Percentiles rank a stretch among this genome's conserved stretches.
phyloP scores from a whole-genome alignment of 2,329 filamentous ascomycete species.

The Dichotomopilus funicola region DNA sequence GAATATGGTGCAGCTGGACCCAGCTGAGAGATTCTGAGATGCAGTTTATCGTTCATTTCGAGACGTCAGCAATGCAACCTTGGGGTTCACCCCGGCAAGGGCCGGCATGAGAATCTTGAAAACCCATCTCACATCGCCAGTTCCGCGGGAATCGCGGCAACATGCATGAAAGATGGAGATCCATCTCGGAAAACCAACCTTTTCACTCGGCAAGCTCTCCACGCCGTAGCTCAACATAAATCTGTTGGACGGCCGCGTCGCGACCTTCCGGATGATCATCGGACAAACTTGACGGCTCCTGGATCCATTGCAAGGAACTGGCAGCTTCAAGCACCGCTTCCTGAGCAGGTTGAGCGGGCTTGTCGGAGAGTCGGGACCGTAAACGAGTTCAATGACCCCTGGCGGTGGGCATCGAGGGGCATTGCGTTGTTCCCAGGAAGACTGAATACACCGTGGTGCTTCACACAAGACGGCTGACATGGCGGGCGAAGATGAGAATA shows the following conservation, averaged over 20 bases:
- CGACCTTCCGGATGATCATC: conserved; percentile 9
- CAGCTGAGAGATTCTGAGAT: too few relatives aligned
- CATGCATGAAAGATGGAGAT: neutral
- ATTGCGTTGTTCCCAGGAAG: too few relatives aligned
- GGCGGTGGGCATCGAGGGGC: neutral
- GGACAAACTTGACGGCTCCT: conserved; percentile 1
- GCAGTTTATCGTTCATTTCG: too few relatives aligned
- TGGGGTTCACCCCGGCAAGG: neutral
- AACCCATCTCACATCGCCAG: neutral
- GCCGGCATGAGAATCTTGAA: neutral
- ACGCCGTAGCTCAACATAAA: neutral
- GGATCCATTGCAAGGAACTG: conserved; percentile 9
- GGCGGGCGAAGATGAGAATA: too few relatives aligned
- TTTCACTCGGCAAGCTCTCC: neutral
- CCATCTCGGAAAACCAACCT: neutral
- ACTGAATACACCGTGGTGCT: too few relatives aligned
- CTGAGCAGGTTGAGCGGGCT: conserved; percentile 4
- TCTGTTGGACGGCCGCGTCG: neutral
- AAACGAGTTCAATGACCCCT: neutral
- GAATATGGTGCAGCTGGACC: too few relatives aligned
- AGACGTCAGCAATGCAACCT: too few relatives aligned
- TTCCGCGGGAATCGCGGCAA: neutral
- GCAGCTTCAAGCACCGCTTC: conserved; percentile 7
- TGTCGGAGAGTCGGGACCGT: conserved; percentile 7
- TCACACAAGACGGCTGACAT: too few relatives aligned